A percentile compares a stretch with the other conserved stretches of the same genome.
Evolutionary conservation across 1,139 yeast species (phyloP).

Genomic region (Yamadazyma membranifaciens): DNA sequence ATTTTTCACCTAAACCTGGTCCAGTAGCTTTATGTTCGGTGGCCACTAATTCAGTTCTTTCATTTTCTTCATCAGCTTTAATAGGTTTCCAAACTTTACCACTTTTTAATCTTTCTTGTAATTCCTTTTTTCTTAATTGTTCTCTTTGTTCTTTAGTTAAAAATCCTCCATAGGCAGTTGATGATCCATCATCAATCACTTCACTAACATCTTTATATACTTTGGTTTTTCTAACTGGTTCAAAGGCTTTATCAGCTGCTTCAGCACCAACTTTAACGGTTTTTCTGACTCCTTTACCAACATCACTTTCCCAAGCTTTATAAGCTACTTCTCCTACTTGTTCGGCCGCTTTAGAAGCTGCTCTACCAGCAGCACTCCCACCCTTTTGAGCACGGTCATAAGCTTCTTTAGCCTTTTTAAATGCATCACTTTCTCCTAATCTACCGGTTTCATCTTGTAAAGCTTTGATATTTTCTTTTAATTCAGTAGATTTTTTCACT

Average conservation of each 20-base stretch:
- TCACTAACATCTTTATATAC: constrained; percentile 87
- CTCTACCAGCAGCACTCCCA: constrained; percentile 78
- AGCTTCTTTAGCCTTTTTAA: constrained; percentile 90
- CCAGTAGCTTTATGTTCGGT: constrained; percentile 77
- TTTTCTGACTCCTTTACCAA: constrained; percentile 82
- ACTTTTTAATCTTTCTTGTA: constrained; percentile 42
- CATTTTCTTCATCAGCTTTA: constrained; percentile 70
- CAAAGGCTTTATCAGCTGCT: constrained; percentile 80
- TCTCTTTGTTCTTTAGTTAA: constrained; percentile 83
- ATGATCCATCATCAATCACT: constrained; percentile 88
- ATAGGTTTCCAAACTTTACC: constrained; percentile 64
- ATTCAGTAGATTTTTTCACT: constrained; percentile 86
- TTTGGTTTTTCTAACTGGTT: constrained; percentile 90
- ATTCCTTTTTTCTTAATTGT: constrained; percentile 66
- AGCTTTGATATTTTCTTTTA: constrained; percentile 91
- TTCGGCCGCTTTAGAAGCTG: constrained; percentile 87
- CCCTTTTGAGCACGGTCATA: constrained; percentile 82
- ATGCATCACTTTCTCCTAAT: constrained; percentile 91
- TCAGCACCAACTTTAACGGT: constrained; percentile 82
- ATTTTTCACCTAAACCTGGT: constrained; percentile 67
- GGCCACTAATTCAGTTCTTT: constrained; percentile 54
- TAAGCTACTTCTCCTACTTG: constrained; percentile 87
- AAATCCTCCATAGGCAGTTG: constrained; percentile 90
- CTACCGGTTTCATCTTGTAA: constrained; percentile 95
- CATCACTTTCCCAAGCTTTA: constrained; percentile 96